phyloP scores from a whole-genome alignment of 768 basidiomycete genomes.

The Amanita pseudoporphyria region DNA sequence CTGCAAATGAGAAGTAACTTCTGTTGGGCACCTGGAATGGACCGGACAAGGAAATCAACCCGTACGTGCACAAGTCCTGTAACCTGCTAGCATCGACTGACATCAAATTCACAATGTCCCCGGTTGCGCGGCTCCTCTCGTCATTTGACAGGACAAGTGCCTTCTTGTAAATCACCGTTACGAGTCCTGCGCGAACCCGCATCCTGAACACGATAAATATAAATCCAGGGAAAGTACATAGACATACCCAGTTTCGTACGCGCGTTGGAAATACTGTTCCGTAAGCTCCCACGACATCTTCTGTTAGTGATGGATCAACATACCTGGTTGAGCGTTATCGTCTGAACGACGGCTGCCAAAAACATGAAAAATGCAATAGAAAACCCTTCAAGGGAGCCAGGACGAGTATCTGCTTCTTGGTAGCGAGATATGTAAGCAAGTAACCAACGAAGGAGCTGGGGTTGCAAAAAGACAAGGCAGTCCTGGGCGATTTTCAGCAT shows the following conservation, averaged over 20 bases:
- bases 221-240: neutral
- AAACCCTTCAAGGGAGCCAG: constrained; percentile 56
- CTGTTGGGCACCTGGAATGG: constrained; percentile 58
- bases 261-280: constrained; percentile 73
- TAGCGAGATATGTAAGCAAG: constrained; percentile 78
- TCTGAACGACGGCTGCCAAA: constrained; percentile 65
- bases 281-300: neutral
- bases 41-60: constrained; percentile 77
- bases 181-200: constrained; percentile 87
- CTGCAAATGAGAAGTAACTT: neutral
- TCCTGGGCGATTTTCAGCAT: constrained; percentile 75
- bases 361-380: constrained; percentile 77
- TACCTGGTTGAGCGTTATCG: constrained; percentile 73
- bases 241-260: constrained; percentile 57
- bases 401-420: constrained; percentile 33
- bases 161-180: constrained; percentile 81
- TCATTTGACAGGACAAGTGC: constrained; percentile 80
- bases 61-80: constrained; percentile 77
- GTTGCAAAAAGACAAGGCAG: constrained; percentile 73
- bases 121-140: constrained; percentile 70
- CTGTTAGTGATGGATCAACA: constrained; percentile 1
- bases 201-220: constrained; percentile 35
- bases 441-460: constrained; percentile 73
- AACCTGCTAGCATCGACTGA: constrained; percentile 75
- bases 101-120: constrained; percentile 94